Base-by-base conservation (phyloP, 2,329 filamentous ascomycete species). In the Cytospora piceicola region DNA sequence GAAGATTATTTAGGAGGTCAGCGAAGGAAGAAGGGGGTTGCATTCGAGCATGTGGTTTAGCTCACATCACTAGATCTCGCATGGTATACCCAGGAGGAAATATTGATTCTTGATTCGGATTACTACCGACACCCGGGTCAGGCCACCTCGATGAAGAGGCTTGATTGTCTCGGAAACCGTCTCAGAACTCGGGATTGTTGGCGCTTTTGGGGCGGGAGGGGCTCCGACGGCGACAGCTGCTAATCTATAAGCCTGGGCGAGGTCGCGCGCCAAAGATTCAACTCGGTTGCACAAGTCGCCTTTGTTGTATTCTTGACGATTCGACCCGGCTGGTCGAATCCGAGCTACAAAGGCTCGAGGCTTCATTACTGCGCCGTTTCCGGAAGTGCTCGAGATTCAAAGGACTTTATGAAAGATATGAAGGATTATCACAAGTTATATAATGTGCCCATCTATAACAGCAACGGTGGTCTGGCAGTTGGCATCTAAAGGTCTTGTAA, bases 51-150 rank as follows among this genome's bases (percentile, higher is more conserved):
- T 4, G 12, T 22, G 36, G 17, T 20, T 12, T 15, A 20, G 27
- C 55, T n/a, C 30, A 22, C 49, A 55, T 56, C 49, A 52, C 55
- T 49, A 61, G 17, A 57, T 9, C n/a, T 59, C 32, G 30, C 57
- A 56, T n/a, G 30, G 57, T 53, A 36, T 57, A 42, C n/a, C 34
- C 34, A 61, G 42, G n/a, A 42, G 36, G 42, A 51, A 22, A 12
- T 46, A 42, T 17, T 17, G 24, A 29, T 42, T 36, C 36, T 34
- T 51, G 62, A 65, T 67, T 60, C 49, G 57, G 39, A 34, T 20
- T 8, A 30, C 34, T 42, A 20, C 34, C 49, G n/a, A 49, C 30
- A n/a, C 39, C 39, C 6, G 5, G 20, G 15, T 20, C 15, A 42
- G 15, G 39, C 15, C n/a, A 46, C 42, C 6, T 46, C 11, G 20